These are phyloP conservation scores for Pythium oligandrum DNA, from an alignment of 352 stramenopile species.

Conservation along the genomic window DNA sequence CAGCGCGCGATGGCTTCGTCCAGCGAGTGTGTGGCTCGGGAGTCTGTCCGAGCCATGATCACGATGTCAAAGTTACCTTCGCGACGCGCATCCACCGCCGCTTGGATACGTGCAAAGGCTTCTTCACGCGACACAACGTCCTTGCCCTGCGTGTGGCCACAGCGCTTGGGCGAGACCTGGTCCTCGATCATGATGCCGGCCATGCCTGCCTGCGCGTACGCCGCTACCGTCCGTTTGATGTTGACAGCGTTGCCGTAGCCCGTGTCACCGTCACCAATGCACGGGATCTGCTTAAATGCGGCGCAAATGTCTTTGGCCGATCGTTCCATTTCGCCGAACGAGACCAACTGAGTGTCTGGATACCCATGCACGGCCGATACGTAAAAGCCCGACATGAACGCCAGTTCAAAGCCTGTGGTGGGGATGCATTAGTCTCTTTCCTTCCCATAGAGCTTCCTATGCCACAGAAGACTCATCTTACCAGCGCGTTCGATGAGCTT, in stretches of 20 bases:
- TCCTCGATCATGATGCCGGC: slow-evolving; percentile 94
- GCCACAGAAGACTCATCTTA: background rate
- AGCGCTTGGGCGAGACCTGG: slow-evolving; percentile 91
- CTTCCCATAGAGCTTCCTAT: too few species aligned
- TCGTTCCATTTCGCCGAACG: slow-evolving; percentile 56
- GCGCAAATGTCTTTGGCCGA: slow-evolving; percentile 38
- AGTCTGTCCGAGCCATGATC: slow-evolving; percentile 93
- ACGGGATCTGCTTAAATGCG: slow-evolving; percentile 35
- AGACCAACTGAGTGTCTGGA: slow-evolving; percentile 86
- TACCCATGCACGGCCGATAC: slow-evolving; percentile 84
- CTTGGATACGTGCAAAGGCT: slow-evolving; percentile 78
- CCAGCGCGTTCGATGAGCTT: slow-evolving; percentile 81
- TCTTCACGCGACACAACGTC: slow-evolving; percentile 83
- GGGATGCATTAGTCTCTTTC: background rate
- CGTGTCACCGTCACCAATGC: slow-evolving; percentile 87
- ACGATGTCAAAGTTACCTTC: slow-evolving; percentile 88
- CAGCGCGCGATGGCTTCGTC: slow-evolving; percentile 92
- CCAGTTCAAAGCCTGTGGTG: slow-evolving; percentile 73
- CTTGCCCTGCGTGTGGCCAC: slow-evolving; percentile 90
- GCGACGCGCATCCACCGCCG: slow-evolving; percentile 85
- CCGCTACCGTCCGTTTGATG: slow-evolving; percentile 89
- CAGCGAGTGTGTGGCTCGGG: slow-evolving; percentile 82
- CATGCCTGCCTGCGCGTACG: slow-evolving; percentile 89
- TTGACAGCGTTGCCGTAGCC: slow-evolving; percentile 94
- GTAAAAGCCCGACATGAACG: slow-evolving; percentile 93